Evolutionary conservation across 345 rosid species (phyloP).

Genomic region (Gossypium rotundifolium): DNA sequence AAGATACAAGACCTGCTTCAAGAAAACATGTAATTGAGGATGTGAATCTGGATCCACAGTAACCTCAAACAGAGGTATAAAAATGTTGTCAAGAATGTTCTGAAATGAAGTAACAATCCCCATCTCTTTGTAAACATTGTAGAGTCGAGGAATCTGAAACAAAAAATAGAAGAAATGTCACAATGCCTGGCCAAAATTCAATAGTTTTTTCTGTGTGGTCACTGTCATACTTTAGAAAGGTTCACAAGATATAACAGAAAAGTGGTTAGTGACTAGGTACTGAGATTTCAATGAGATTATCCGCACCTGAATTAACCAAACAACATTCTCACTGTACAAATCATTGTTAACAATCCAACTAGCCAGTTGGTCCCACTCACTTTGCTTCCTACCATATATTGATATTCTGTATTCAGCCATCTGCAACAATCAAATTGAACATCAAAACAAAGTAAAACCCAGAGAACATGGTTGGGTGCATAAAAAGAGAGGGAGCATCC

Average conservation of each 20-base stretch:
- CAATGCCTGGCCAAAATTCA: not conserved
- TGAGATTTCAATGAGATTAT: not conserved
- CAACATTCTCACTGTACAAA: slow-evolving; percentile 91
- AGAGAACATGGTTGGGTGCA: not conserved
- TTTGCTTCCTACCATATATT: slow-evolving; percentile 95
- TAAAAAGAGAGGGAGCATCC: not conserved
- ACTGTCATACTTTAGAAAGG: not conserved
- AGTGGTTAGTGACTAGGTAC: not conserved
- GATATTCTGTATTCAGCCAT: slow-evolving; percentile 99
- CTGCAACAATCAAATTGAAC: slow-evolving; percentile 37
- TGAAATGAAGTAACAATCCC: slow-evolving; percentile 99
- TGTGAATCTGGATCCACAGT: slow-evolving; percentile 98
- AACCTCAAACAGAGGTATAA: slow-evolving; percentile 95
- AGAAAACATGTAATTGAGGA: slow-evolving; percentile 94
- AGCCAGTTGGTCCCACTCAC: slow-evolving; percentile 99
- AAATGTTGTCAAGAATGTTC: slow-evolving; percentile 95
- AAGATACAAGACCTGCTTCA: slow-evolving; percentile 69
- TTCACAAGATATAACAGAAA: not conserved
- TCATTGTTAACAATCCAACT: slow-evolving; percentile 99
- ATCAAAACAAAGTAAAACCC: slow-evolving; percentile 5
- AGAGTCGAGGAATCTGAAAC: slow-evolving; percentile 87
- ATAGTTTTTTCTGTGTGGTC: not conserved
- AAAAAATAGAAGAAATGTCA: slow-evolving; percentile 6
- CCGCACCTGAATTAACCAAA: slow-evolving; percentile 98
- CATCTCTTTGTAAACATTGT: slow-evolving; percentile 97